Conservation (phyloP, 257 asterid genomes). For the Solanum virginianum region DNA sequence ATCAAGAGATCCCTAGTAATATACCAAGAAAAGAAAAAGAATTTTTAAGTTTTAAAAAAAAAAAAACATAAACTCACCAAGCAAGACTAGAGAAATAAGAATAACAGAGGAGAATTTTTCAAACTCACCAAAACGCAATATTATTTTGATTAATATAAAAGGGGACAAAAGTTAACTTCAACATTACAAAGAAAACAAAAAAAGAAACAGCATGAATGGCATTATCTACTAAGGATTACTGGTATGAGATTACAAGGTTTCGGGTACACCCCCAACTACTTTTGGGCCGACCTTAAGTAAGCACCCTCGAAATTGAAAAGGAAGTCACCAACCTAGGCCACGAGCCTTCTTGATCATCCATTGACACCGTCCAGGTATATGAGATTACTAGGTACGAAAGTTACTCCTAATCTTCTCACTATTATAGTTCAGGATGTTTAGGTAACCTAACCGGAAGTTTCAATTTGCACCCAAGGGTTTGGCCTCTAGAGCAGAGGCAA, state of each 20-base stretch:
- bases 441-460: not conserved
- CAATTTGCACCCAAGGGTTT: not conserved
- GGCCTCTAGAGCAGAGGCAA: not conserved
- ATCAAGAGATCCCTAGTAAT: constrained; percentile 63
- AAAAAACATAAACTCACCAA: not conserved
- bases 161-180: not conserved
- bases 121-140: not conserved
- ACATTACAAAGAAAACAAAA: not conserved
- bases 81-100: not conserved
- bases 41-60: not conserved
- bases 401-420: not conserved
- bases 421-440: not conserved
- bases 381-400: not conserved
- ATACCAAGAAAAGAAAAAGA: not conserved
- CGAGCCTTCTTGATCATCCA: not conserved
- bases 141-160: not conserved
- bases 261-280: not conserved
- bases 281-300: not conserved
- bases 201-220: not conserved
- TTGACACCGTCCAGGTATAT: not conserved
- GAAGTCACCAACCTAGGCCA: not conserved
- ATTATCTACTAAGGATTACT: not conserved
- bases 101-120: not conserved
- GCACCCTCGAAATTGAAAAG: not conserved
- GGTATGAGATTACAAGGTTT: not conserved